Percentiles rank a stretch among this genome's conserved stretches.
Conservation (phyloP, 306 rosid genomes). For the Nissolia schottii region DNA sequence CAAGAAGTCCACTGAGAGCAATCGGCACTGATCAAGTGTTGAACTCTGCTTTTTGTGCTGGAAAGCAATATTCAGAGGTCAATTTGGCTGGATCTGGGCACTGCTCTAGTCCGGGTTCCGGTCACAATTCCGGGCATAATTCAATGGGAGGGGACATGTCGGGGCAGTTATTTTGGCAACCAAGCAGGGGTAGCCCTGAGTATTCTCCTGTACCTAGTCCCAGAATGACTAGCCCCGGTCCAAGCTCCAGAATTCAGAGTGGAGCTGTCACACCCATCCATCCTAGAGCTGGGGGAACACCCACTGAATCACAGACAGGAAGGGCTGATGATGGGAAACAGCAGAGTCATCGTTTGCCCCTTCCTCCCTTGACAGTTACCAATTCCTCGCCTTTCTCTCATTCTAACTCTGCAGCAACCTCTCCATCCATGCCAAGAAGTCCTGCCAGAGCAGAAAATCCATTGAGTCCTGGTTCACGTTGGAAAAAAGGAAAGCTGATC, state of each 20-base stretch:
- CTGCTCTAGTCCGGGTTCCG: slow-evolving; percentile 97
- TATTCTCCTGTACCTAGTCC: slow-evolving; percentile 47
- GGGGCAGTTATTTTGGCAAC: slow-evolving; percentile 57
- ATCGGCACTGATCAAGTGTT: slow-evolving; percentile 41
- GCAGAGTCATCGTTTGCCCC: slow-evolving; percentile 94
- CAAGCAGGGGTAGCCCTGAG: slow-evolving; percentile 50
- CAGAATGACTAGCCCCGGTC: slow-evolving; percentile 63
- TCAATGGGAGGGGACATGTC: slow-evolving; percentile 98
- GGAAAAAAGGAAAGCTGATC: slow-evolving; percentile 95
- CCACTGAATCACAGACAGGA: slow-evolving; percentile 60
- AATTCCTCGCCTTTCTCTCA: slow-evolving; percentile 71
- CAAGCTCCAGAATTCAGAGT: slow-evolving; percentile 97
- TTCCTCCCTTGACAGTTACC: slow-evolving; percentile 76
- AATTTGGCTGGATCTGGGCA: slow-evolving; percentile 76
- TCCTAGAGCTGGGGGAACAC: slow-evolving; percentile 80
- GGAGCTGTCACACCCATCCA: slow-evolving; percentile 99
- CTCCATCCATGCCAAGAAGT: slow-evolving; percentile 98
- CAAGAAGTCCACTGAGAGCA: slow-evolving; percentile 42
- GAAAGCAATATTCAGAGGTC: slow-evolving; percentile 35
- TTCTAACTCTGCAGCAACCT: slow-evolving; percentile 90
- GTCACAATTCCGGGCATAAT: slow-evolving; percentile 97
- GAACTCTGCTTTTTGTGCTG: slow-evolving; percentile 37
- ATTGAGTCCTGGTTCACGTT: slow-evolving; percentile 80
- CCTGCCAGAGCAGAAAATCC: slow-evolving; percentile 96
- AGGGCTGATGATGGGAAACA: slow-evolving; percentile 82